phyloP scores from a whole-genome alignment of 2,329 filamentous ascomycete species.

The Aspergillus neotritici region DNA sequence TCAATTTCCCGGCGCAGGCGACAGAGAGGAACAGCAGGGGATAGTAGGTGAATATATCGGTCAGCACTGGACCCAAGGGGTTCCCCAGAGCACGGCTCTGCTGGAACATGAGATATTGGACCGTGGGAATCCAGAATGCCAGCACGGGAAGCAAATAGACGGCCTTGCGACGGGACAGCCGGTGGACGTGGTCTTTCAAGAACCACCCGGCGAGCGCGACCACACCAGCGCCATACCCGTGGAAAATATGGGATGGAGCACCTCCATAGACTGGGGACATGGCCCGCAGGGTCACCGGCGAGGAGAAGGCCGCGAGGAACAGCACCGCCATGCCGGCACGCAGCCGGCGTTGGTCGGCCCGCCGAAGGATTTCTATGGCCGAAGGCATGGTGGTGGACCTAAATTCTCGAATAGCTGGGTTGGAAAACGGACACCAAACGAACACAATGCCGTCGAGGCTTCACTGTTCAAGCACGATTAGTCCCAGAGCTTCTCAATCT shows the following conservation, averaged over 20 bases:
- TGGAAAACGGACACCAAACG: no score
- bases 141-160: conserved; percentile 61
- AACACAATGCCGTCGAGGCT: background rate
- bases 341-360: conserved; percentile 22
- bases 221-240: conserved; percentile 60
- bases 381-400: conserved; percentile 20
- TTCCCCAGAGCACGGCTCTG: conserved; percentile 63
- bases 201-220: conserved; percentile 69
- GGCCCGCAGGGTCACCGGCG: conserved; percentile 54
- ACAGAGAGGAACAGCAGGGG: conserved; percentile 62
- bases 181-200: conserved; percentile 51
- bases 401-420: no score
- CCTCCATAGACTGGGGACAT: conserved; percentile 85
- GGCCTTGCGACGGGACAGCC: conserved; percentile 46
- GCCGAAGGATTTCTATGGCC: conserved; percentile 20
- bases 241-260: conserved; percentile 69
- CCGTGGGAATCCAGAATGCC: conserved; percentile 66
- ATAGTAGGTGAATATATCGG: conserved; percentile 67
- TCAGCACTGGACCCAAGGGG: conserved; percentile 66
- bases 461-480: background rate
- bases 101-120: conserved; percentile 66
- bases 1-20: conserved; percentile 57
- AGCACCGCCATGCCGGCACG: conserved; percentile 30
- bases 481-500: no score
- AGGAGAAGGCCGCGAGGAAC: conserved; percentile 36